These are phyloP conservation scores for Pythium monospermum DNA, from an alignment of 352 stramenopile species.

Conservation along the genomic window DNA sequence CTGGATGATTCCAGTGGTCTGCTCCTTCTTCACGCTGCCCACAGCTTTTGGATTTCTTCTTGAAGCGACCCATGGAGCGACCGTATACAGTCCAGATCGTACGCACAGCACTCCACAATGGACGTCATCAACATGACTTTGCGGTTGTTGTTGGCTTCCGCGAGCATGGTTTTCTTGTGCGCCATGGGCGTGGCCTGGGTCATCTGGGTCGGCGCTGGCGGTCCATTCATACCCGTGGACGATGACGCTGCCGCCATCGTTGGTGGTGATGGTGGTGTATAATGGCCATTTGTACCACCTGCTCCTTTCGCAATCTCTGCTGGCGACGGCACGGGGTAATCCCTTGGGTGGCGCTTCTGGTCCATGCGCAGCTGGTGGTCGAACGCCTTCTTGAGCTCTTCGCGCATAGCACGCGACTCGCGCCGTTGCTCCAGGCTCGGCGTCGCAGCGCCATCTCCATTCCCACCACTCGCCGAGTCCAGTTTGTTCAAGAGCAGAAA, in stretches of 20 bases:
- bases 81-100: constrained; percentile 37
- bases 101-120: constrained; percentile 41
- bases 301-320: background rate
- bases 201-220: no score
- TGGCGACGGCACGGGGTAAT: background rate
- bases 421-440: constrained; percentile 30
- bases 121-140: constrained; percentile 34
- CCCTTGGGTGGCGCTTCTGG: constrained; percentile 29
- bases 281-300: background rate
- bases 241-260: background rate
- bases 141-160: constrained; percentile 17
- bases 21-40: constrained; percentile 6
- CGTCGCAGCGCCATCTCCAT: background rate
- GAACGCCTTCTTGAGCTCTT: constrained; percentile 44
- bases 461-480: constrained; percentile 24
- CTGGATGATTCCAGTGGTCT: no score
- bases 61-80: constrained; percentile 34
- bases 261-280: background rate
- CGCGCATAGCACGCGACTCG: constrained; percentile 26
- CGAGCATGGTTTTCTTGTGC: constrained; percentile 6
- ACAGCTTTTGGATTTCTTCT: constrained; percentile 30
- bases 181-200: background rate
- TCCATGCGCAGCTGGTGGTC: constrained; percentile 44
- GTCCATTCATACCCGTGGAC: background rate
- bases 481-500: constrained; percentile 61